Conservation (phyloP, 768 basidiomycete species). For the Suillus weaverae region DNA sequence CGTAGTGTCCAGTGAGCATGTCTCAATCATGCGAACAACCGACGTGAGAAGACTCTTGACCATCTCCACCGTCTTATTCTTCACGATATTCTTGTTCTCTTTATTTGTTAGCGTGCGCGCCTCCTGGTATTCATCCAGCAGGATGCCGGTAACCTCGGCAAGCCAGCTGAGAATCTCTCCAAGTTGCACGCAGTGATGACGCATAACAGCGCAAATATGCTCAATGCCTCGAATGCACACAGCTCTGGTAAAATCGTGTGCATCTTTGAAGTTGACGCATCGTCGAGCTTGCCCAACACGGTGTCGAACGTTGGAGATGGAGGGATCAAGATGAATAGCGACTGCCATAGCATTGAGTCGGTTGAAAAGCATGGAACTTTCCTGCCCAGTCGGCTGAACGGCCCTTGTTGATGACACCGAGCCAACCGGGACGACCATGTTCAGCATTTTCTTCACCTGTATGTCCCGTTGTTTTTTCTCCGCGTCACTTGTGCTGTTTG, state of each 20-base stretch:
- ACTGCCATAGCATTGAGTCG: constrained; percentile 73
- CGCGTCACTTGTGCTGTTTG: constrained; percentile 25
- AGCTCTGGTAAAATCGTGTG: constrained; percentile 61
- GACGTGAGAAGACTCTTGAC: constrained; percentile 58
- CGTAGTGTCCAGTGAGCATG: constrained; percentile 38
- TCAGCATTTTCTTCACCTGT: constrained; percentile 65
- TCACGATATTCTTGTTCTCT: constrained; percentile 12
- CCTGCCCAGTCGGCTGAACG: constrained; percentile 47
- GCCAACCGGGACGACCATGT: constrained; percentile 70
- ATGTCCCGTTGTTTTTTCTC: constrained; percentile 38
- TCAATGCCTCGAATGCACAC: constrained; percentile 76
- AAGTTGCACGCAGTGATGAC: constrained; percentile 51
- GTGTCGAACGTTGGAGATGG: constrained; percentile 42
- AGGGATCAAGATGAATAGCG: constrained; percentile 66
- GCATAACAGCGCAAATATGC: constrained; percentile 64
- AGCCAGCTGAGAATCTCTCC: constrained; percentile 63
- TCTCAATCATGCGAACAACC: constrained; percentile 52
- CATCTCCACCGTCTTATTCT: constrained; percentile 35
- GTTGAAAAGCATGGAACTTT: constrained; percentile 80
- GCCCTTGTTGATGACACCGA: constrained; percentile 62
- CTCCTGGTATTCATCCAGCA: constrained; percentile 56
- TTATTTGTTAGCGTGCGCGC: constrained; percentile 22
- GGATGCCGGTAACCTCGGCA: constrained; percentile 51
- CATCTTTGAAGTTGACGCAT: constrained; percentile 67
- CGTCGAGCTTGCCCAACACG: constrained; percentile 65